phyloP scores from a whole-genome alignment of 345 rosid genomes.

The Euphorbia lathyris region DNA sequence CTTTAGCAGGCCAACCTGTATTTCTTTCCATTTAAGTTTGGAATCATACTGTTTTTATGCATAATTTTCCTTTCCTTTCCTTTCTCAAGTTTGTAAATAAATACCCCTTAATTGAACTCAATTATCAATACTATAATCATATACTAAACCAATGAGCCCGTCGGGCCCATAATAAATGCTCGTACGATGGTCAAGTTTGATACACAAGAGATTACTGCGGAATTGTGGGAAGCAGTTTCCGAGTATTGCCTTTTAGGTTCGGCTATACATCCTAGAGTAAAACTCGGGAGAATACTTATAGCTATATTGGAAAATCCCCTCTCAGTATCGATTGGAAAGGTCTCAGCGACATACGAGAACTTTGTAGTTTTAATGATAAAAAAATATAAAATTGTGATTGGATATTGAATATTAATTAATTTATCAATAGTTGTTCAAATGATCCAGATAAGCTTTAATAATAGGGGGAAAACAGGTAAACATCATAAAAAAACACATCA shows the following conservation, averaged over 20 bases:
- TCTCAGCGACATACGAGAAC: too few relatives aligned
- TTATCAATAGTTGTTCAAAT: background rate
- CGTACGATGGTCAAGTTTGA: background rate
- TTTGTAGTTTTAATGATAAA: too few relatives aligned
- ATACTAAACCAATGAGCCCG: background rate
- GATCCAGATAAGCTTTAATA: background rate
- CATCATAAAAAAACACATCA: background rate
- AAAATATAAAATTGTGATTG: too few relatives aligned
- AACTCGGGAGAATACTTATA: background rate
- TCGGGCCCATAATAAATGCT: too few relatives aligned
- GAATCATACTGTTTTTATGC: slow-evolving; percentile 31
- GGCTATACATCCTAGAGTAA: background rate
- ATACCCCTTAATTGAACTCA: slow-evolving; percentile 18
- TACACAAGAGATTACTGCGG: background rate
- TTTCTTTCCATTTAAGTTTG: slow-evolving; percentile 42
- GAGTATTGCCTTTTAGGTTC: background rate
- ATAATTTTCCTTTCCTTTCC: slow-evolving; percentile 7
- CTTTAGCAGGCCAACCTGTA: slow-evolving; percentile 33
- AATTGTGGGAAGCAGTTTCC: background rate
- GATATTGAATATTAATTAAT: too few relatives aligned
- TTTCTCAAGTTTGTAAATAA: slow-evolving; percentile 25
- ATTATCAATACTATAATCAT: slow-evolving; percentile 14
- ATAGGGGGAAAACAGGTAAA: background rate
- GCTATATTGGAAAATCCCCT: too few relatives aligned
- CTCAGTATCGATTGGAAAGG: too few relatives aligned